Base-by-base conservation (phyloP, 345 rosid species). In the Ceriops zippeliana region DNA sequence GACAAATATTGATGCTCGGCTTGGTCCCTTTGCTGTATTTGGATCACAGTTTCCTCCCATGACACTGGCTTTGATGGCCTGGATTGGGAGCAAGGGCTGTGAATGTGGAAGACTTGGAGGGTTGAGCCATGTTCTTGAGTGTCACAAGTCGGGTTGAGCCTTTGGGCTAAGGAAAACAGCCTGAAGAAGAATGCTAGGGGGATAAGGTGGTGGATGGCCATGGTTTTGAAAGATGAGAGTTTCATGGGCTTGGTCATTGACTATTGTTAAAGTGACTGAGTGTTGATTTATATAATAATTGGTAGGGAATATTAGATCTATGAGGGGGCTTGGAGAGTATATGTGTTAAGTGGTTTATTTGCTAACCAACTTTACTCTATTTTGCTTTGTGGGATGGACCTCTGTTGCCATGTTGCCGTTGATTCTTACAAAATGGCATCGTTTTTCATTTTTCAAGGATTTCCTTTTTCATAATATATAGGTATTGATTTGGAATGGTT, bases 71-170 rank as follows among this genome's bases (percentile, higher is more conserved):
- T 31, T 31, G 34, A 31, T 31, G 34, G 34, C 34, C 6, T 31
- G 6, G 4, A 31, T 31, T 0, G 34, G 34, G 34, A 31, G 34
- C 1, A 31, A 0, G 89, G 95, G 71, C 98, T 89, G 77, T 70
- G 78, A 1, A 87, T 78, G 54, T 93, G 96, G 80, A 88, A 86
- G 38, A 93, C 88, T 67, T 80, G 82, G 65, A 93, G 95, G 86
- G 81, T 82, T 38, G 91, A 84, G 69, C 86, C 80, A 15, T 76
- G 79, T 77, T 82, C 89, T 47, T 74, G 83, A 58, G 64, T 59
- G 76, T 76, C 65, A 47, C 93, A 90, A 28, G 56, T 71, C 42
- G 86, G 78, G 85, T 79, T 71, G 34, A 71, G 70, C 5, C 78
- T 77, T 34, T 80, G 80, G 68, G 78, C 78, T 58, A 70, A 35